Evolutionary conservation across 225 moss, liverwort and hornwort genomes (phyloP).

Genomic region (Sphagnum tenellum): DNA sequence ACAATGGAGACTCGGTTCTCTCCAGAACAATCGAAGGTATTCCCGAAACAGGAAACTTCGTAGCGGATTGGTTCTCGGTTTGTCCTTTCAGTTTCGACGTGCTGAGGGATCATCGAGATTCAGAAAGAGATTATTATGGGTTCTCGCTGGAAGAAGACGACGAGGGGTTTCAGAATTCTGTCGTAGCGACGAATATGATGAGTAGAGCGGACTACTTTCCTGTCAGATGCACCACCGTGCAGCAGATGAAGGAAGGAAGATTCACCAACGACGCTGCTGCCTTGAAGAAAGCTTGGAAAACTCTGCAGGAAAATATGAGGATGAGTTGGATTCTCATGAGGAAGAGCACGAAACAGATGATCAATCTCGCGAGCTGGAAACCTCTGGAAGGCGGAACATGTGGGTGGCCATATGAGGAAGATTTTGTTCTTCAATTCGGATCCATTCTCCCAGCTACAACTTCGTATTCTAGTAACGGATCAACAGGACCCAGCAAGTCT

Average conservation of each 20-base stretch:
- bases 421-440: conserved; percentile 68
- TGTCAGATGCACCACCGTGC: conserved; percentile 17
- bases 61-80: conserved; percentile 41
- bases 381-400: conserved; percentile 42
- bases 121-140: too few species aligned
- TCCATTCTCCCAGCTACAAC: conserved; percentile 47
- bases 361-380: conserved; percentile 78
- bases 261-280: conserved; percentile 2
- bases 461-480: too few species aligned
- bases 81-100: conserved; percentile 62
- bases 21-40: conserved; percentile 61
- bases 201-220: conserved; percentile 27
- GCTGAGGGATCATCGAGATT: conserved; percentile 5
- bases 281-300: conserved; percentile 22
- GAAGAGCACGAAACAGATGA: conserved; percentile 60
- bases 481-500: too few species aligned
- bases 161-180: conserved; percentile 15
- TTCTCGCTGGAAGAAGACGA: conserved; percentile 27
- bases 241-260: conserved; percentile 46
- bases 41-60: conserved; percentile 38
- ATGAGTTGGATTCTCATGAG: conserved; percentile 85
- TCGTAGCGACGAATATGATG: conserved; percentile 25
- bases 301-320: conserved; percentile 65
- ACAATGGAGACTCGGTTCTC: conserved; percentile 37
- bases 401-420: conserved; percentile 51